phyloP scores from a whole-genome alignment of 257 asterid genomes.

The Primulina tabacum region DNA sequence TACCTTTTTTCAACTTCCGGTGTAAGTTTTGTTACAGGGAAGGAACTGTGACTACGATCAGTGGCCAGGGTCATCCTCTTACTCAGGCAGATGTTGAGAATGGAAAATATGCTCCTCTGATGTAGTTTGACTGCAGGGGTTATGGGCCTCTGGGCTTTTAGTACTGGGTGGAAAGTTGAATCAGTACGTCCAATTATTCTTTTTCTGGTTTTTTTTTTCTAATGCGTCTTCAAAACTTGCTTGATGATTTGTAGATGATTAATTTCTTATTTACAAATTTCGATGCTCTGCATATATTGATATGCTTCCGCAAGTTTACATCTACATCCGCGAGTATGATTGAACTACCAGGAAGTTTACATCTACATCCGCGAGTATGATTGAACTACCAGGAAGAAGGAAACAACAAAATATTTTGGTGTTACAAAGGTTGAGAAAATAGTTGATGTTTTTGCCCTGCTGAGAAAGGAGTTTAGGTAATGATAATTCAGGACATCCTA shows the following conservation, averaged over 20 bases:
- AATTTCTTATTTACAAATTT: neutral
- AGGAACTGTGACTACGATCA: conserved; percentile 70
- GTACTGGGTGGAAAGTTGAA: conserved; percentile 73
- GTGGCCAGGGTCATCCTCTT: conserved; percentile 75
- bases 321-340: neutral
- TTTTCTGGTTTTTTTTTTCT: neutral
- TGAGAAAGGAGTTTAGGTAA: neutral
- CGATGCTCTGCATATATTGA: neutral
- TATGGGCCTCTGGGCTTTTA: conserved; percentile 78
- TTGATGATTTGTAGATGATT: neutral
- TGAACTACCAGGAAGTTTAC: neutral
- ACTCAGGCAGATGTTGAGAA: conserved; percentile 53
- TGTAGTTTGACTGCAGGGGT: conserved; percentile 45
- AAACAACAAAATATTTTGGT: too few relatives aligned
- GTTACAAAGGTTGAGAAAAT: neutral
- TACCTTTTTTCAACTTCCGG: neutral
- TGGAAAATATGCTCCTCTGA: conserved; percentile 54
- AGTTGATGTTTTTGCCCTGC: neutral
- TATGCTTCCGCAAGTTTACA: neutral
- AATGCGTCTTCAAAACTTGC: neutral
- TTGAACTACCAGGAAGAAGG: neutral
- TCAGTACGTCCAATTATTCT: conserved; percentile 54
- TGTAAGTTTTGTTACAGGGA: conserved; percentile 31
- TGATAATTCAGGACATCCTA: neutral
- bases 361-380: neutral